These are phyloP conservation scores for Stachybotrys echinatus DNA, from an alignment of 2,329 filamentous ascomycete species.

Conservation along the genomic window DNA sequence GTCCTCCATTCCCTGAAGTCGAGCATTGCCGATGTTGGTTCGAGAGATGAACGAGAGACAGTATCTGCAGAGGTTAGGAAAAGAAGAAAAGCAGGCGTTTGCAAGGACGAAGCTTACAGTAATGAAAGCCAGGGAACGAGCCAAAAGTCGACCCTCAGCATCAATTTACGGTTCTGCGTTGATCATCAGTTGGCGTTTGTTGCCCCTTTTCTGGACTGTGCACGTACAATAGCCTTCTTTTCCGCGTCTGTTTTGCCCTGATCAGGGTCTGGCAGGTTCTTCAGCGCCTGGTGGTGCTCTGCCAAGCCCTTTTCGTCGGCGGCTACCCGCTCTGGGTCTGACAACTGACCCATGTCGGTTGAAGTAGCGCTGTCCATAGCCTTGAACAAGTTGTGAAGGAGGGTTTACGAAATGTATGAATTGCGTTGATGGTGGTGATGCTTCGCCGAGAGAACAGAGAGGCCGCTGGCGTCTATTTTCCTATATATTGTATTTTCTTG, in stretches of 20 bases:
- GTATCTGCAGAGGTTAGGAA: slow-evolving; percentile 1
- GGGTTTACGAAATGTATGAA: too few species aligned
- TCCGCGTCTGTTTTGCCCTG: neutral
- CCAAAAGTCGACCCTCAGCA: neutral
- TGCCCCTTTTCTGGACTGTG: neutral
- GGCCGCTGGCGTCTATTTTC: neutral
- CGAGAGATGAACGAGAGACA: slow-evolving; percentile 19
- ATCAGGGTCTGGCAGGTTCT: neutral
- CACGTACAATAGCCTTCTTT: neutral
- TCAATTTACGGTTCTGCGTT: neutral
- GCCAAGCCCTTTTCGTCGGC: neutral
- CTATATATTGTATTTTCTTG: neutral
- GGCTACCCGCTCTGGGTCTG: neutral
- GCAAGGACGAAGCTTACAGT: neutral
- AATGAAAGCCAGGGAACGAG: neutral
- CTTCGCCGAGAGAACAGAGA: neutral
- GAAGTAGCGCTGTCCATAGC: neutral
- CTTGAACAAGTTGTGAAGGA: too few species aligned
- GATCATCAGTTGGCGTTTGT: neutral
- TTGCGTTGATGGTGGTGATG: too few species aligned
- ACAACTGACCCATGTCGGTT: neutral
- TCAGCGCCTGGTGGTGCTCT: neutral
- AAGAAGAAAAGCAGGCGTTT: neutral
- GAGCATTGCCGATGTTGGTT: slow-evolving; percentile 20
- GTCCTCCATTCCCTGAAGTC: slow-evolving; percentile 17